Conservation (phyloP, 2,329 filamentous ascomycete species). For the Ceratocystis papillata region DNA sequence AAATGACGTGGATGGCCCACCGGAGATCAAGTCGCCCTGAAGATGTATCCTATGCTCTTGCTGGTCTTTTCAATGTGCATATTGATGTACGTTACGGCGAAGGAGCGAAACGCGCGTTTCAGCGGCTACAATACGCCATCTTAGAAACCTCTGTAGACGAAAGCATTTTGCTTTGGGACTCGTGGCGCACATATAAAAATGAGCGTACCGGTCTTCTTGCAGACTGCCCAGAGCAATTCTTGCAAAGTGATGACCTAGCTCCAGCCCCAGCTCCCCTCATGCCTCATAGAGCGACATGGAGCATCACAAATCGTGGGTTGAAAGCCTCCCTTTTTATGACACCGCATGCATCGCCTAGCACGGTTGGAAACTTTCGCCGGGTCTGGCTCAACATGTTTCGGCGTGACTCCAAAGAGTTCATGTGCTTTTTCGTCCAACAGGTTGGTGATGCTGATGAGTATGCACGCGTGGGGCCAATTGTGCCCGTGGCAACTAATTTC, state of each 20-base stretch:
- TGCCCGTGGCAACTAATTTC: constrained; percentile 20
- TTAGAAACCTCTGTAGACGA: constrained; percentile 28
- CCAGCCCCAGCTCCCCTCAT: constrained; percentile 21
- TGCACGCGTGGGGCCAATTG: constrained; percentile 20
- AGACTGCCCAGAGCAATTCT: constrained; percentile 21
- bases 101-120: constrained; percentile 28
- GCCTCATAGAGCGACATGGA: constrained; percentile 21
- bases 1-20: constrained; percentile 31
- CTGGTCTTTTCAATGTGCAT: constrained; percentile 31
- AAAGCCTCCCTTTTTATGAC: constrained; percentile 23
- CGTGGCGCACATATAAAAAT: constrained; percentile 11
- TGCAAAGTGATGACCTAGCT: constrained; percentile 14
- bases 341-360: constrained; percentile 19
- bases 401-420: constrained; percentile 21
- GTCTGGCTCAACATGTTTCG: constrained; percentile 24
- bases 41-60: constrained; percentile 31
- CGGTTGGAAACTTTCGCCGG: constrained; percentile 23
- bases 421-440: constrained; percentile 24
- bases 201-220: constrained; percentile 22
- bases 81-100: constrained; percentile 32
- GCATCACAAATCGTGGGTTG: constrained; percentile 21
- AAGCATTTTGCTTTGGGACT: constrained; percentile 29
- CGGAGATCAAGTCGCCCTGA: constrained; percentile 28
- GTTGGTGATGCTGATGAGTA: constrained; percentile 23
- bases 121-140: constrained; percentile 30